Evolutionary conservation across 2,329 filamentous ascomycete species (phyloP), one percentile per base, ranked within the genome.

Genomic region (Apiospora kogelbergensis): DNA sequence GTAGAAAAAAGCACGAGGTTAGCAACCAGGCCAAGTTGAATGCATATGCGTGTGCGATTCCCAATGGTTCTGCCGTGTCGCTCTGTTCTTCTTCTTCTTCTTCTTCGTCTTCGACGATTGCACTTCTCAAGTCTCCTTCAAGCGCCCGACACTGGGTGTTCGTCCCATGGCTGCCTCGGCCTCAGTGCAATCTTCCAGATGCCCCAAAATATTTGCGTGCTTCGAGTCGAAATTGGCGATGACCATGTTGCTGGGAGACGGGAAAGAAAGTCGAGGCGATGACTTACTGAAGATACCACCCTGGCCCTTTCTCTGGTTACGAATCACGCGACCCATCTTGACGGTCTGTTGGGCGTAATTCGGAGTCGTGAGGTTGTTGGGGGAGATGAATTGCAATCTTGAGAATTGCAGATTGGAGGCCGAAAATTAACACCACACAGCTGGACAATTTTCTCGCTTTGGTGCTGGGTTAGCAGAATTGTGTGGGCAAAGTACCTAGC

Each of bases 301-400:
- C 70, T 76, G 70, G 73, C 77, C 77, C 77, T 79, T 79, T 78
- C 77, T 78, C 65, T 46, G 7, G 26, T 40, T 46, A 78, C 77
- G 72, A 78, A 79, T 77, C 75, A 79, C 77, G 76, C 77, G 77
- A 79, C 77, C 77, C 77, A 79, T 79, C 71, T 67, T 78, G 75
- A 30, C 71, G 77, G 77, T 77, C 53, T 60, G 37, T 37, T 60
- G 53, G 53, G 53, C 41, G 63, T 65, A 44, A 44, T 65, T 41
- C 41, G 63, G 17, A n/a, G 40, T 65, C 63, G 63, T 65, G 53
- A 33, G 42, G 63, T 37, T 65, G 63, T 42, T 65, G 63, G 37
- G 63, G 22, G 40, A 33, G 63, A 65, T 65, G 63, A 65, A 42
- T 44, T 41, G 24, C 37, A 44, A 65, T 63, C 37, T 42, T 44